Evolutionary conservation across 177 flowering plant species (phyloP).

Genomic region (Tripterygium wilfordii): DNA sequence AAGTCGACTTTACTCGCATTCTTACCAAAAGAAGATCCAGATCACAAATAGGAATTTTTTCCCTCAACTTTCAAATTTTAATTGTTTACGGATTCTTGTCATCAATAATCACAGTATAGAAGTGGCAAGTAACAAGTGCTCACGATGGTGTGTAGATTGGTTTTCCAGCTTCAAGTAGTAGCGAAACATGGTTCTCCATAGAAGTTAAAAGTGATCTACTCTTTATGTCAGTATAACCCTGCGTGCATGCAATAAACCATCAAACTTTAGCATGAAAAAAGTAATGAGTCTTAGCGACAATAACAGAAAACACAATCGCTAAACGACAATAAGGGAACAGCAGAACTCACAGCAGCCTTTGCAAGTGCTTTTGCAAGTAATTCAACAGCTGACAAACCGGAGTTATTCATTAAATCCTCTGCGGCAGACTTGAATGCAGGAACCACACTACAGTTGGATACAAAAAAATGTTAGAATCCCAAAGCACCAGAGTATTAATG

Average conservation of each 20-base stretch:
- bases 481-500: neutral
- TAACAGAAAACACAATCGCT: no score
- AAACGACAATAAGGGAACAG: no score
- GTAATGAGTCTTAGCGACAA: no score
- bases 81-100: no score
- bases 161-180: conserved; percentile 73
- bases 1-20: no score
- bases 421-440: conserved; percentile 85
- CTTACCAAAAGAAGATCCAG: no score
- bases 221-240: conserved; percentile 94
- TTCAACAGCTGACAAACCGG: conserved; percentile 71
- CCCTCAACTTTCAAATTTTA: no score
- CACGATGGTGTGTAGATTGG: conserved; percentile 73
- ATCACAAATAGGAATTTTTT: no score
- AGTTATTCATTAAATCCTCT: conserved; percentile 60
- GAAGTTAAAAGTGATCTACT: conserved; percentile 81
- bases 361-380: conserved; percentile 96
- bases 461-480: neutral
- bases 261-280: no score
- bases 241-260: no score
- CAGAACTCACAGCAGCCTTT: conserved; percentile 77
- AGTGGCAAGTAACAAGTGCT: conserved; percentile 14
- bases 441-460: conserved; percentile 65
- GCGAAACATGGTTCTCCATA: conserved; percentile 69
- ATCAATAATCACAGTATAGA: neutral